These are phyloP conservation scores for Apiospora phragmitis DNA, from an alignment of 2,329 filamentous ascomycete species.

Conservation along the genomic window DNA sequence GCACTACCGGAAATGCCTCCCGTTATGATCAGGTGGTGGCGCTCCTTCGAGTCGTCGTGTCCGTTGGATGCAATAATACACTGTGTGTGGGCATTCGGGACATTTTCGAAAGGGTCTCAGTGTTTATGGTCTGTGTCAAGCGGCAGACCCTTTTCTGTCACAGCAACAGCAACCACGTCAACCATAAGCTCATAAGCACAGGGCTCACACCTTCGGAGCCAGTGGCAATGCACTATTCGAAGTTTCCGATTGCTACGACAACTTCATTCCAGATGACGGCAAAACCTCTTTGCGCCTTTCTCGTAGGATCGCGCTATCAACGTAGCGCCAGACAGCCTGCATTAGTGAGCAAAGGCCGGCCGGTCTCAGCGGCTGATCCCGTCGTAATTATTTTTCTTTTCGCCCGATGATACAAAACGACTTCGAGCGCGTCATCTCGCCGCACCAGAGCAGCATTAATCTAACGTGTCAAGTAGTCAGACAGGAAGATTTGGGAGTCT, in stretches of 20 bases:
- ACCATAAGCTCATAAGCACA: neutral
- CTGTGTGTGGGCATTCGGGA: neutral
- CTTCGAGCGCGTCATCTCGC: neutral
- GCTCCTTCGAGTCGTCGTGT: neutral
- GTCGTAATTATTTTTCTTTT: neutral
- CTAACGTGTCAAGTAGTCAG: too few species aligned
- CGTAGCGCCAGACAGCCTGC: neutral
- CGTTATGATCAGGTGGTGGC: neutral
- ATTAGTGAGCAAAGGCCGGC: neutral
- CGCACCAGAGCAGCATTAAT: neutral
- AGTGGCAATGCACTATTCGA: neutral
- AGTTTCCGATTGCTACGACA: neutral
- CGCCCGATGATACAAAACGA: neutral
- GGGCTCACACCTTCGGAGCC: neutral
- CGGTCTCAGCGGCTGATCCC: neutral
- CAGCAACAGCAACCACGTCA: neutral
- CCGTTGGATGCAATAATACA: neutral
- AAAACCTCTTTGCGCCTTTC: neutral
- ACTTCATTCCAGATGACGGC: neutral
- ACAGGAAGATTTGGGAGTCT: too few species aligned
- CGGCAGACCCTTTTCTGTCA: neutral
- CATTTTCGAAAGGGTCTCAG: too few species aligned
- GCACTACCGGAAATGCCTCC: neutral
- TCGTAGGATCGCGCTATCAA: neutral
- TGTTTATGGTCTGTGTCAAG: neutral